Percentiles rank a stretch among this genome's conserved stretches.
Conservation (phyloP, 257 asterid species). For the Craterostigma plantagineum region DNA sequence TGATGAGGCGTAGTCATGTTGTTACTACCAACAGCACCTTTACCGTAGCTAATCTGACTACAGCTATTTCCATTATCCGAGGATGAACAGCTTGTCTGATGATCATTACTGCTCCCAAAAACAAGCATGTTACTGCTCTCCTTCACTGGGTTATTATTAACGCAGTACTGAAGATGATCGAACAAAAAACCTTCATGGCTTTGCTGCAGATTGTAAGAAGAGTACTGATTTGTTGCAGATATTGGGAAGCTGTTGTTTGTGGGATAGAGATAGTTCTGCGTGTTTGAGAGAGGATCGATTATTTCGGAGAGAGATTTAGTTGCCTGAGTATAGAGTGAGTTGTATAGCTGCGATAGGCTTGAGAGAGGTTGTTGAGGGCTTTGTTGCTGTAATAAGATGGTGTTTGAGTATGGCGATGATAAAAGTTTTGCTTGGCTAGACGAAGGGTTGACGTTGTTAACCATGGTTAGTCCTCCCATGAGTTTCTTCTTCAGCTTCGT, state of each 20-base stretch:
- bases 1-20: conserved; percentile 4
- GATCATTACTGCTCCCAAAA: conserved; percentile 20
- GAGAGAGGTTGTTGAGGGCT: conserved; percentile 8
- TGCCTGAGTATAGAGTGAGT: conserved; percentile 11
- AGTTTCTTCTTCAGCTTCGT: conserved; percentile 5
- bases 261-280: conserved; percentile 12
- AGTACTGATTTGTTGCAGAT: conserved; percentile 6
- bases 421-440: conserved; percentile 14
- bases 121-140: conserved; percentile 22
- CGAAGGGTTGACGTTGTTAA: neutral
- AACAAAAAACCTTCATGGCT: conserved; percentile 14
- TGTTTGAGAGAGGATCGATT: conserved; percentile 14
- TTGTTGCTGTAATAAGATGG: too few relatives aligned
- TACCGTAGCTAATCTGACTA: conserved; percentile 5
- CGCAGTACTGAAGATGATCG: conserved; percentile 13
- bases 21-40: too few relatives aligned
- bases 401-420: conserved; percentile 14
- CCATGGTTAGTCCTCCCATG: conserved; percentile 1
- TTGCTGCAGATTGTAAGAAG: conserved; percentile 5
- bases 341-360: conserved; percentile 17
- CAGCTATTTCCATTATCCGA: conserved; percentile 53
- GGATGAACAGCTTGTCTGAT: conserved; percentile 32
- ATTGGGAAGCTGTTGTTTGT: conserved; percentile 8
- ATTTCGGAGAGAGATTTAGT: neutral
- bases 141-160: conserved; percentile 12